A percentile compares a stretch with the other conserved stretches of the same genome.
phyloP scores from a whole-genome alignment of 164 flowering plant species.

The Santalum album region DNA sequence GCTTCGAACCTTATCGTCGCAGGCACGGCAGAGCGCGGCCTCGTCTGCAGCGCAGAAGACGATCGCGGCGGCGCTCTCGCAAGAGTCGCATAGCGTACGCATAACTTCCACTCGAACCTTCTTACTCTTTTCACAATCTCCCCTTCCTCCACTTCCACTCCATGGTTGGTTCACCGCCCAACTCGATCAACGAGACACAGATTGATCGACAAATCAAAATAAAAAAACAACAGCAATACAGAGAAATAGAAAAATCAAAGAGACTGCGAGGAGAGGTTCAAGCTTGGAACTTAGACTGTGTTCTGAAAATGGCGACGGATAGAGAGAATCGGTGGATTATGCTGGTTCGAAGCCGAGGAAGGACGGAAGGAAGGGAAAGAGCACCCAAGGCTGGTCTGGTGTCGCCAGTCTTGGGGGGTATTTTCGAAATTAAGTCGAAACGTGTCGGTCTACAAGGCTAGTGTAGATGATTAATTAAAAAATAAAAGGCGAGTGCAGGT shows the following conservation, averaged over 20 bases:
- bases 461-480: too few relatives aligned
- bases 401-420: too few relatives aligned
- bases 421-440: too few relatives aligned
- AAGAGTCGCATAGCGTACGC: slow-evolving; percentile 26
- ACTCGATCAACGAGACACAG: neutral
- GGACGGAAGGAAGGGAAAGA: too few relatives aligned
- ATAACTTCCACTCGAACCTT: slow-evolving; percentile 1
- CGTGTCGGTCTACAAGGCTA: too few relatives aligned
- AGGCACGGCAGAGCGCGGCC: slow-evolving; percentile 30
- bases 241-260: neutral
- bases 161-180: neutral
- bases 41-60: slow-evolving; percentile 33
- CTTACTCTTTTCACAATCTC: neutral
- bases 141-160: neutral
- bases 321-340: too few relatives aligned
- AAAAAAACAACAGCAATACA: neutral
- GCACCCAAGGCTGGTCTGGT: too few relatives aligned
- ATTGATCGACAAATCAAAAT: neutral
- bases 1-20: slow-evolving; percentile 34
- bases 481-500: too few relatives aligned
- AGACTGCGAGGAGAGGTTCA: neutral
- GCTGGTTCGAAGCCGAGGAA: too few relatives aligned
- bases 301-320: too few relatives aligned
- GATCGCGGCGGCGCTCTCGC: slow-evolving; percentile 28
- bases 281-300: too few relatives aligned